phyloP scores from a whole-genome alignment of 768 basidiomycete genomes.

The Agaricus blazei region DNA sequence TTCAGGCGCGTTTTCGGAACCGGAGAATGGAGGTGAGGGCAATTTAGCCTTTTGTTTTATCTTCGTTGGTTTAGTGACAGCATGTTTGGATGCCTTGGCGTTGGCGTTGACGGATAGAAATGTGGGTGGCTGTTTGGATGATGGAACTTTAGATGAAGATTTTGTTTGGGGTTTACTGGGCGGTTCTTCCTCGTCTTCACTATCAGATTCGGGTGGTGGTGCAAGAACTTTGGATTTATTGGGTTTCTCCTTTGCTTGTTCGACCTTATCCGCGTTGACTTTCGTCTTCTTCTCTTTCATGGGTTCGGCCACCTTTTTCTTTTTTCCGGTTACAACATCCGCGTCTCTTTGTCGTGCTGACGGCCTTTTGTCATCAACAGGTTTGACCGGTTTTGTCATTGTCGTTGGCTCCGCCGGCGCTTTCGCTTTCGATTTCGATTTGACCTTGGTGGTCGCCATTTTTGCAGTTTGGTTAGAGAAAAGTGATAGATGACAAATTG shows the following conservation, averaged over 20 bases:
- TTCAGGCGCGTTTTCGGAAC: neutral
- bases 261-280: slow-evolving; percentile 1
- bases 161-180: slow-evolving; percentile 22
- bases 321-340: slow-evolving; percentile 10
- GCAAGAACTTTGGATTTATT: slow-evolving; percentile 1
- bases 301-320: slow-evolving; percentile 8
- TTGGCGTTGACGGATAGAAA: slow-evolving; percentile 11
- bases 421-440: slow-evolving; percentile 16
- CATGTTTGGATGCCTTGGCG: neutral
- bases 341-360: slow-evolving; percentile 21
- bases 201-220: slow-evolving; percentile 3
- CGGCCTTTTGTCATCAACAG: slow-evolving; percentile 10
- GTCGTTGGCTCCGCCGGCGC: slow-evolving; percentile 7
- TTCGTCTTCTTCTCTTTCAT: slow-evolving; percentile 11
- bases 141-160: slow-evolving; percentile 17
- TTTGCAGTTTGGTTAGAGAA: neutral
- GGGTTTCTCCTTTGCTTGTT: slow-evolving; percentile 10
- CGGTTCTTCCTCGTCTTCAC: neutral
- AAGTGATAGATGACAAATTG: slow-evolving; percentile 9
- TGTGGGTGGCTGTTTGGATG: slow-evolving; percentile 7
- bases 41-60: slow-evolving; percentile 1
- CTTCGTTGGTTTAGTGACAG: slow-evolving; percentile 4
- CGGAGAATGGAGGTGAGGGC: neutral
- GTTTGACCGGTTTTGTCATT: slow-evolving; percentile 15
- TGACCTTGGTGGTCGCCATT: slow-evolving; percentile 6